phyloP scores from a whole-genome alignment of 2,329 filamentous ascomycete genomes.

The Hypoxylon sp. region DNA sequence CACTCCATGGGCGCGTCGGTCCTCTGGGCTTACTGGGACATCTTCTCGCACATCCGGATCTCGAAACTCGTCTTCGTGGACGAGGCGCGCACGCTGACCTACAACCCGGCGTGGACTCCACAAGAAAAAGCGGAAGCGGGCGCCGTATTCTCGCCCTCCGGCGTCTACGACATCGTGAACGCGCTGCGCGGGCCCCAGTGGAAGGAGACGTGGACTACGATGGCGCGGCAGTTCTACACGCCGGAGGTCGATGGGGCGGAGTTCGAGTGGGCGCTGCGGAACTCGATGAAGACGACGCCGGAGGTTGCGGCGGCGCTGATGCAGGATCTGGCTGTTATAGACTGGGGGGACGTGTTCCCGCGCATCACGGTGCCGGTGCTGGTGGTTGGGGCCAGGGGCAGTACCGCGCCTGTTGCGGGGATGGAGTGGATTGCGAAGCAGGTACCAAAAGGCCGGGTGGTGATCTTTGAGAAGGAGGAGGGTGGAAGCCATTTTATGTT shows the following conservation, averaged over 20 bases:
- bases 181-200: conserved; percentile 37
- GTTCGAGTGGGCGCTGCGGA: conserved; percentile 47
- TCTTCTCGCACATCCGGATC: conserved; percentile 50
- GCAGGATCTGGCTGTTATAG: conserved; percentile 47
- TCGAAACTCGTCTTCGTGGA: conserved; percentile 53
- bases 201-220: conserved; percentile 24
- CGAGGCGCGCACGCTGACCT: conserved; percentile 48
- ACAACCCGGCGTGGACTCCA: conserved; percentile 51
- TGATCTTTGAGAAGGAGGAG: conserved; percentile 53
- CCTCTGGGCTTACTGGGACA: conserved; percentile 54
- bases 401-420: conserved; percentile 32
- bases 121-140: conserved; percentile 42
- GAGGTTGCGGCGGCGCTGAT: conserved; percentile 49
- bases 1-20: conserved; percentile 57
- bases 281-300: conserved; percentile 51
- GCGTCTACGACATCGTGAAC: conserved; percentile 41
- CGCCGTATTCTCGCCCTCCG: conserved; percentile 45
- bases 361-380: conserved; percentile 51
- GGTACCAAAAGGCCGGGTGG: conserved; percentile 48
- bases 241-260: conserved; percentile 44
- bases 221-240: conserved; percentile 50
- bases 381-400: conserved; percentile 47
- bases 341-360: conserved; percentile 54
- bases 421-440: conserved; percentile 51
- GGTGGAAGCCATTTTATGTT: conserved; percentile 56